These are phyloP conservation scores for Boletus sp. DNA, from an alignment of 768 basidiomycete species.

Conservation along the genomic window DNA sequence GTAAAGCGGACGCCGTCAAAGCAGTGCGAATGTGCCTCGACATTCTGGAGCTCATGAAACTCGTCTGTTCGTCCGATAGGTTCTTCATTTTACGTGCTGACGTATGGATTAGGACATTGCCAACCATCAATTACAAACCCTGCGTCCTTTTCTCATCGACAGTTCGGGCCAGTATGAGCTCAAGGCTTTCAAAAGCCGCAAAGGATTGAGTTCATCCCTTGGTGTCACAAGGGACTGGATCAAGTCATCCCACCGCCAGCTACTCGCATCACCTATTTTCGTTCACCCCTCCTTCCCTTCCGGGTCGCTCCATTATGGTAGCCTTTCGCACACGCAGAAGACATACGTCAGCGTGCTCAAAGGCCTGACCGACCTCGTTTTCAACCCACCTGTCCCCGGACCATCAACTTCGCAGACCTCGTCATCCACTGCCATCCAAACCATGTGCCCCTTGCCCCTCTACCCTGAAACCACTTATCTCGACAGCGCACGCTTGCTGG, in stretches of 20 bases:
- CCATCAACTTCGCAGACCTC: conserved; percentile 32
- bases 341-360: conserved; percentile 54
- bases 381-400: conserved; percentile 46
- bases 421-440: conserved; percentile 30
- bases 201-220: conserved; percentile 44
- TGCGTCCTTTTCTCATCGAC: conserved; percentile 86
- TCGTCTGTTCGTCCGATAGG: conserved; percentile 51
- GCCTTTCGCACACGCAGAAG: conserved; percentile 40
- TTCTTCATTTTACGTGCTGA: conserved; percentile 16
- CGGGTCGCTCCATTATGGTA: conserved; percentile 41
- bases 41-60: conserved; percentile 92
- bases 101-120: conserved; percentile 74
- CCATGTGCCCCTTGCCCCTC: conserved; percentile 36
- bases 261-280: conserved; percentile 39
- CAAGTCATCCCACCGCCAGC: conserved; percentile 47
- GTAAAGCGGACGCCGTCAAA: conserved; percentile 60
- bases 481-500: conserved; percentile 65
- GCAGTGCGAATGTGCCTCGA: conserved; percentile 84
- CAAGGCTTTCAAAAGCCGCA: conserved; percentile 65
- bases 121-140: conserved; percentile 89
- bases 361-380: conserved; percentile 64
- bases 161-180: conserved; percentile 79
- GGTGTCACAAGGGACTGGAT: conserved; percentile 66
- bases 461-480: conserved; percentile 82
- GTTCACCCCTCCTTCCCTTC: conserved; percentile 43